Evolutionary conservation across 345 rosid genomes (phyloP).

Genomic region (Alliaria petiolata): DNA sequence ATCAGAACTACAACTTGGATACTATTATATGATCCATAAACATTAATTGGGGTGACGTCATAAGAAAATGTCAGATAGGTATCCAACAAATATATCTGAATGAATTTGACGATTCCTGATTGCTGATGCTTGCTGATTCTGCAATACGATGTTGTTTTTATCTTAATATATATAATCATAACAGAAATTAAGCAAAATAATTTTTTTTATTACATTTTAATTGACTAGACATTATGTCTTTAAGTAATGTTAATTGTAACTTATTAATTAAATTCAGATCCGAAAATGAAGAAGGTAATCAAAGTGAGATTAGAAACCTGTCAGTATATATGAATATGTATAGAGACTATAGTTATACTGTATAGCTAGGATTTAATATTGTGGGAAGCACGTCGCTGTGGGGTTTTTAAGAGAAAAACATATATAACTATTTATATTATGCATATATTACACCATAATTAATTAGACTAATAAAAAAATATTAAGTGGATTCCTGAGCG

Average conservation of each 20-base stretch:
- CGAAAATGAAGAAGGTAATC: background rate
- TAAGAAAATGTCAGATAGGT: constrained; percentile 11
- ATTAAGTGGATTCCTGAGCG: constrained; percentile 10
- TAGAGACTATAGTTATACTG: background rate
- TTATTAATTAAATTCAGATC: background rate
- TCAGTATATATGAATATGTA: background rate
- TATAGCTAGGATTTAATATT: constrained; percentile 5
- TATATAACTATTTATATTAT: background rate
- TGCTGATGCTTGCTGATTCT: constrained; percentile 21
- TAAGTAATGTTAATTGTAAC: background rate
- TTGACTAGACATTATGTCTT: background rate
- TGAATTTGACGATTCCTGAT: constrained; percentile 12
- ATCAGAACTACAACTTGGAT: background rate
- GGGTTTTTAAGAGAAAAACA: background rate
- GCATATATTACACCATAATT: constrained; percentile 14
- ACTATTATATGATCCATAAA: background rate
- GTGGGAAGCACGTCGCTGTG: constrained; percentile 33
- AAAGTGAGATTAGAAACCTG: constrained; percentile 1
- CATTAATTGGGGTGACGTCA: background rate
- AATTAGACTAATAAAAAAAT: constrained; percentile 3
- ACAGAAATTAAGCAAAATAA: background rate
- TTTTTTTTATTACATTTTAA: background rate
- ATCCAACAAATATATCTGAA: background rate
- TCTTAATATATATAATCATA: background rate
- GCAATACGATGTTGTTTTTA: constrained; percentile 24